Base-by-base conservation (phyloP, 768 basidiomycete species). In the Suillus clintonianus region DNA sequence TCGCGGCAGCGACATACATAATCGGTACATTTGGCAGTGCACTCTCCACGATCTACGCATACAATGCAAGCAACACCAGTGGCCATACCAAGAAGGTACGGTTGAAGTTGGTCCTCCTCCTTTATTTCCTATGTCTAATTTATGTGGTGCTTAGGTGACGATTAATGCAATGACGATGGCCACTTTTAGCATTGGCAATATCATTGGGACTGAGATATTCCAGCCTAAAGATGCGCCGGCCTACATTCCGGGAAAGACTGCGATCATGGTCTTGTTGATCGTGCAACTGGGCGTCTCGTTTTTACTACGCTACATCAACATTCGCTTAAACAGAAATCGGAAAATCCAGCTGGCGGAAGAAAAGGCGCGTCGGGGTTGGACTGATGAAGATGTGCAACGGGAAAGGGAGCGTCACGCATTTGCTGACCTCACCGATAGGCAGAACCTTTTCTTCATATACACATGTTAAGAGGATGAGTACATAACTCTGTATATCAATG, bases 171-270 rank as follows among this genome's bases (percentile, higher is more conserved):
- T 87, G 80, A 88, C 85, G 3, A 72, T 88, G 24, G 79, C 80
- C 5, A 74, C 84, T 0, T 87, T 88, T 69, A 79, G 80, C 55
- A 64, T 85, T 22, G 86, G 88, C 19, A 89, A 89, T 68, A 86
- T 88, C 54, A 79, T 87, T 61, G 89, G 89, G 6, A 81, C 86
- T 0, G 82, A 86, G 70, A 87, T 88, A 36, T 87, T 90, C 69
- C 85, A 83, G 37, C 83, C 87, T 0, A 81, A 84, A 65, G 86
- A 86, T 64, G 86, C 85, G 3, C 86, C 87, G 0, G 79, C 70
- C 17, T 90, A 90, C 71, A 83, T 88, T 36, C 87, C 86, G 0
- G 89, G 87, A 24, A 90, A 90, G 69, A 83, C 84, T 15, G 81
- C 88, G 1, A 87, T 90, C 65, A 82, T 89, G 79, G 78, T 87